These are phyloP conservation scores for Rhododendron simsii DNA, from an alignment of 148 eudicot genomes.

Conservation along the genomic window DNA sequence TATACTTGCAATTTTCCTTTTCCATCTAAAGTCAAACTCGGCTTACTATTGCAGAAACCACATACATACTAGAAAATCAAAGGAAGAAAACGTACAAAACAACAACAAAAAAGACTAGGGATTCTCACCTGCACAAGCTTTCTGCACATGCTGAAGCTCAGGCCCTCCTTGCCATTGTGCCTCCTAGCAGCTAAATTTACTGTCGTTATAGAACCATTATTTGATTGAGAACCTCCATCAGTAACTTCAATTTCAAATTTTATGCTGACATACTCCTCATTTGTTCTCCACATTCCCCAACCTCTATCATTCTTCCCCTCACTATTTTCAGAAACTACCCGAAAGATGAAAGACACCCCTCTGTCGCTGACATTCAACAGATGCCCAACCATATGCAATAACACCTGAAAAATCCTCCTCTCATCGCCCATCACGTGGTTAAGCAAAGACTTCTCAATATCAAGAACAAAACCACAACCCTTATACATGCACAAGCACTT, in stretches of 20 bases:
- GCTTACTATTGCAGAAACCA: neutral
- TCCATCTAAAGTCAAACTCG: constrained; percentile 4
- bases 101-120: neutral
- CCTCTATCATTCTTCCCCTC: constrained; percentile 52
- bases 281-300: constrained; percentile 63
- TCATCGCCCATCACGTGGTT: constrained; percentile 75
- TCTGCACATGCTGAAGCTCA: constrained; percentile 73
- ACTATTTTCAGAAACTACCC: constrained; percentile 45
- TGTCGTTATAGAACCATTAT: constrained; percentile 20
- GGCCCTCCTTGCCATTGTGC: constrained; percentile 43
- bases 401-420: constrained; percentile 75
- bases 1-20: neutral
- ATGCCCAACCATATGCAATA: constrained; percentile 83
- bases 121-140: constrained; percentile 72
- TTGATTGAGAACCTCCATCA: constrained; percentile 10
- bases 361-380: constrained; percentile 46
- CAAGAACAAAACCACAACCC: constrained; percentile 46
- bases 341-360: constrained; percentile 46
- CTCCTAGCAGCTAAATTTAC: constrained; percentile 30
- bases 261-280: constrained; percentile 49
- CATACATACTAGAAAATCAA: neutral
- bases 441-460: constrained; percentile 56
- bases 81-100: neutral
- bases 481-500: constrained; percentile 60
- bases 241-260: constrained; percentile 59